Evolutionary conservation across 345 rosid genomes (phyloP).

Genomic region (Tarenaya hassleriana): DNA sequence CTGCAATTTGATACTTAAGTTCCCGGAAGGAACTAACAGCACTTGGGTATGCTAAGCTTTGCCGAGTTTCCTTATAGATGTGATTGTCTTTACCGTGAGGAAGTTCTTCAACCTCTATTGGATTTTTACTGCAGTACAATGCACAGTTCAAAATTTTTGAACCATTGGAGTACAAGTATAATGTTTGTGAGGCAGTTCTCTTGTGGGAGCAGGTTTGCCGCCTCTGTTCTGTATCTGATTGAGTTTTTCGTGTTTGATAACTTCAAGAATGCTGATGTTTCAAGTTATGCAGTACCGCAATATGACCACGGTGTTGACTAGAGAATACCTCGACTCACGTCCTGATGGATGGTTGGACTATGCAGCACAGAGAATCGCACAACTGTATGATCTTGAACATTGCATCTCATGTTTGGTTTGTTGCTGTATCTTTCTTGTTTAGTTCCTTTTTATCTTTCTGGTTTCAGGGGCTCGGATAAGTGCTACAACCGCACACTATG

Average conservation of each 20-base stretch:
- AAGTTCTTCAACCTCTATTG: neutral
- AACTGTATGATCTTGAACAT: slow-evolving; percentile 48
- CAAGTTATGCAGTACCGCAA: slow-evolving; percentile 70
- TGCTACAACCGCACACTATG: slow-evolving; percentile 79
- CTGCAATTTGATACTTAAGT: slow-evolving; percentile 76
- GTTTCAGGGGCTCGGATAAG: slow-evolving; percentile 71
- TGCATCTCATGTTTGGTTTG: too few species aligned
- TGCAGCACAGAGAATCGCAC: slow-evolving; percentile 91
- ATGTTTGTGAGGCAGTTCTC: slow-evolving; percentile 79
- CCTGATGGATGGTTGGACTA: slow-evolving; percentile 94
- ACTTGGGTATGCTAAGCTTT: slow-evolving; percentile 59
- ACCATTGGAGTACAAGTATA: slow-evolving; percentile 82
- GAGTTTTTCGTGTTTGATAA: neutral
- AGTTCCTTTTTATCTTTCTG: slow-evolving; percentile 13
- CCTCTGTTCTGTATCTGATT: slow-evolving; percentile 8
- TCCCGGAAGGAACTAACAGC: slow-evolving; percentile 92
- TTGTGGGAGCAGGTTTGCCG: slow-evolving; percentile 92
- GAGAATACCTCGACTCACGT: slow-evolving; percentile 87
- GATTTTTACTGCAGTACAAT: slow-evolving; percentile 58
- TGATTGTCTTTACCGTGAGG: neutral
- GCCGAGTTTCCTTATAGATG: slow-evolving; percentile 6
- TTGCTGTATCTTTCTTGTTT: slow-evolving; percentile 13
- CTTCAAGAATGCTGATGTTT: slow-evolving; percentile 18
- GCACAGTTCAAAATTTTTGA: slow-evolving; percentile 76
- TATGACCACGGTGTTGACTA: slow-evolving; percentile 91